Conservation (phyloP, 2,329 filamentous ascomycete genomes). For the Paraphoma sp. region DNA sequence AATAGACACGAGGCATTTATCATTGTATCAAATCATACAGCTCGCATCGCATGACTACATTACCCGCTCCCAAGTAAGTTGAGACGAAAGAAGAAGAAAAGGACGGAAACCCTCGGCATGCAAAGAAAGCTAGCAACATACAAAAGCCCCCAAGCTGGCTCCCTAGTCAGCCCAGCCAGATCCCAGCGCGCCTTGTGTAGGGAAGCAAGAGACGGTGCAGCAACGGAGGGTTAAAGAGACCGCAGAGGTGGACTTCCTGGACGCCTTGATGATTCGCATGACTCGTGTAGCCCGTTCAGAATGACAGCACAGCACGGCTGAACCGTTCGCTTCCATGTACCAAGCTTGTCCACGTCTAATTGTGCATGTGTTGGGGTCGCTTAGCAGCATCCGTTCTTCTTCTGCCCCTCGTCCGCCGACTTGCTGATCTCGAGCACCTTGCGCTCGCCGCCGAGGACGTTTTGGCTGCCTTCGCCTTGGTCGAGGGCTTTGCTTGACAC, state of each 20-base stretch:
- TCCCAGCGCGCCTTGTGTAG: constrained; percentile 29
- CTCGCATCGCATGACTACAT: constrained; percentile 37
- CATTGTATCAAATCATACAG: constrained; percentile 35
- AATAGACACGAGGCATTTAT: constrained; percentile 10
- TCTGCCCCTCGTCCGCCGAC: constrained; percentile 78
- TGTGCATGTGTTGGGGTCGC: constrained; percentile 20
- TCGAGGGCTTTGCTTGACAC: constrained; percentile 98
- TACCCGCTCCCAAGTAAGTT: constrained; percentile 27
- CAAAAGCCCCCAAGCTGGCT: constrained; percentile 31
- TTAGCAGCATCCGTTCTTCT: constrained; percentile 79
- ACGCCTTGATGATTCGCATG: constrained; percentile 45
- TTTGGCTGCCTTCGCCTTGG: constrained; percentile 80
- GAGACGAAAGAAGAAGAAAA: constrained; percentile 26
- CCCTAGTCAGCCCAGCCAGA: constrained; percentile 13
- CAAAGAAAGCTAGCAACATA: constrained; percentile 40
- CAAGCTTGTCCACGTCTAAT: constrained; percentile 10
- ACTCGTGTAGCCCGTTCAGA: constrained; percentile 28
- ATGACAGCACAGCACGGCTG: too few species aligned
- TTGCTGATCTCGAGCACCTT: constrained; percentile 86
- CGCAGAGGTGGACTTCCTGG: constrained; percentile 35
- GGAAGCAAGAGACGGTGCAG: constrained; percentile 32
- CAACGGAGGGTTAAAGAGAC: constrained; percentile 31
- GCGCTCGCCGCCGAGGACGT: constrained; percentile 75
- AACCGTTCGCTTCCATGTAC: not conserved
- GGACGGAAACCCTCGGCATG: constrained; percentile 33